Base-by-base conservation (phyloP, 2,329 filamentous ascomycete species). In the Plectosphaerella plurivora region DNA sequence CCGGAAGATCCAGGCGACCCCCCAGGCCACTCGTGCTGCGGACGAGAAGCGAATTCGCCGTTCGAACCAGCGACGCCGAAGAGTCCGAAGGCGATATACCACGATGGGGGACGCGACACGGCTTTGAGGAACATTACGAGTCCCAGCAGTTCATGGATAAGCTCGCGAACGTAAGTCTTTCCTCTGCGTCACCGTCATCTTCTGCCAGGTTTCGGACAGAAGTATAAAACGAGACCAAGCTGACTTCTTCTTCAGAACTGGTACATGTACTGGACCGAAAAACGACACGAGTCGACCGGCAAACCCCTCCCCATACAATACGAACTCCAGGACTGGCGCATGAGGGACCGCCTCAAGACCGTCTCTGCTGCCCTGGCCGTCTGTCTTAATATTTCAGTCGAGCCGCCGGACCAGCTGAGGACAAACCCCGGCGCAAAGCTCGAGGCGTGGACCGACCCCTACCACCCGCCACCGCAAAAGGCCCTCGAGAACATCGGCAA, bases 191-290 rank as follows among this genome's bases (percentile, higher is more conserved):
- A 33, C 11, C 28, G 2, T 33, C 28, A 9, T 8, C 28, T 12
- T 33, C 7, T 33, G 11, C 28, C 28, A 12, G 9, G 8, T 33
- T 33, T 33, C 11, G 28, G 7, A 33, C 8, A 33, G 28, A 12
- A 20, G 33, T 16, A 35, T 51, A 49, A 20, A 7, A 4, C 28
- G 4, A 33, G 49, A 24, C 41, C 25, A 14, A 55, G 55, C 61
- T 59, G 48, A 33, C 28, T 33, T 33, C 28, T 33, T 33, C 28
- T 51, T 8, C 70, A 96, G 88, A 95, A 91, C 60, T 99, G 96
- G 84, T 97, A 96, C 76, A 97, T 97, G 93, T 99, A 99, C 73
- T 99, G 89, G 70, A 97, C 93, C 57, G 94, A 99, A 71, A 97
- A 97, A 71, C 87, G 93, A 50, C 94, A 99, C 71, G 94, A 97